Base-by-base conservation (phyloP, 805 yeast genomes). In the Monosporozyma siamensis region DNA sequence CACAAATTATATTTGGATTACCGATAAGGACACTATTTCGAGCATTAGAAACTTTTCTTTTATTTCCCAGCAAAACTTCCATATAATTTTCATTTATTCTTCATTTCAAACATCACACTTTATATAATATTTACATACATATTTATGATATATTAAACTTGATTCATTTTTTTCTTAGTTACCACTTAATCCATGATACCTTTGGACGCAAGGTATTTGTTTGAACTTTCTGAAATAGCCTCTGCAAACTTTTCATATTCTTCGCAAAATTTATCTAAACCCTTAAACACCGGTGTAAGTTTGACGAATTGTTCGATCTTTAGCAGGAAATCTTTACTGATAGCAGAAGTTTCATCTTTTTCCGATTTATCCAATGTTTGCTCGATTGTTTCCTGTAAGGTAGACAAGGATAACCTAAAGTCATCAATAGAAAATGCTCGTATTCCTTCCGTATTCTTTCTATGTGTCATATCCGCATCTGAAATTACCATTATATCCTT, bases 221-320 rank as follows among this genome's bases (percentile, higher is more conserved):
- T 32, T 32, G 35, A 32, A 32, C 39, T 36, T n/a, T 26, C 29
- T 12, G 29, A 61, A 9, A 78, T 55, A 18, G 59, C 64, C n/a
- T 60, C 59, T 1, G 69, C 67, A 55, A 79, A 80, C 18, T 63
- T 67, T n/a, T 64, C 55, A 52, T 77, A 82, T 1, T 64, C 54
- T 1, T 72, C 64, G 41, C 73, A 66, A 54, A 79, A 82, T 23
- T 68, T 66, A 2, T 69, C 61, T 38, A 81, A 55, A 15, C 71
- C 72, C 48, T 70, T 69, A 52, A 82, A 80, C 14, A 79, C 58
- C 0, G 80, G 78, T 38, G 66, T 60, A 40, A 80, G 51, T 4
- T 67, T 68, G 18, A 68, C 63, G 56, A 82, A 63, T 23, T 69
- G 67, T 29, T 74, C 69, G 15, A 77, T 64, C 40, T 72, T 72